Conservation (phyloP, 768 basidiomycete species). For the Russula griseocarnosa region DNA sequence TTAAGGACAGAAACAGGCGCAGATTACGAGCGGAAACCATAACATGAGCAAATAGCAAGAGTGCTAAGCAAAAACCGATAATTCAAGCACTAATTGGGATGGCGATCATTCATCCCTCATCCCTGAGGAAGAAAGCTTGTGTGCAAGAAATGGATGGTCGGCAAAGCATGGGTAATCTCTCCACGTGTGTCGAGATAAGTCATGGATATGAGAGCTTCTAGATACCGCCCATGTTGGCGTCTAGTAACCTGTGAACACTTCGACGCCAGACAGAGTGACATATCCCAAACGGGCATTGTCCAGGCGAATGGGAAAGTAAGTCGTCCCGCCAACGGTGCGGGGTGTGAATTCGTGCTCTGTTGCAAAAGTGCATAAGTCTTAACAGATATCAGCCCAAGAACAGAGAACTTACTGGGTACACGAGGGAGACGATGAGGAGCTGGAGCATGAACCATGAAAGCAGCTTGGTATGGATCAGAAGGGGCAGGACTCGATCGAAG, state of each 20-base stretch:
- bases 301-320: constrained; percentile 21
- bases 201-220: not conserved
- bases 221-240: too few relatives aligned
- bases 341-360: constrained; percentile 6
- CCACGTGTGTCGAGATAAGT: not conserved
- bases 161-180: not conserved
- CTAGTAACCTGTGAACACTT: constrained; percentile 11
- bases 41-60: not conserved
- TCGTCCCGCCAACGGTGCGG: constrained; percentile 20
- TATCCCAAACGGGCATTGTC: constrained; percentile 10
- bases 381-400: not conserved
- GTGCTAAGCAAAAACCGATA: not conserved
- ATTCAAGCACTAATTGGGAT: not conserved
- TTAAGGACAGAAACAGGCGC: not conserved
- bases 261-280: constrained; percentile 16
- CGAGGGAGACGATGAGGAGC: not conserved
- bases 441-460: not conserved
- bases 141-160: not conserved
- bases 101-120: not conserved
- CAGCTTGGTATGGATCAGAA: not conserved
- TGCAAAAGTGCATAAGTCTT: not conserved
- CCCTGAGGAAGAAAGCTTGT: not conserved
- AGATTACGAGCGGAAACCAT: not conserved
- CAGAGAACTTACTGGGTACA: constrained; percentile 3
- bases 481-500: constrained; percentile 16